phyloP scores from a whole-genome alignment of 257 asterid species.

The Echites panduratus region DNA sequence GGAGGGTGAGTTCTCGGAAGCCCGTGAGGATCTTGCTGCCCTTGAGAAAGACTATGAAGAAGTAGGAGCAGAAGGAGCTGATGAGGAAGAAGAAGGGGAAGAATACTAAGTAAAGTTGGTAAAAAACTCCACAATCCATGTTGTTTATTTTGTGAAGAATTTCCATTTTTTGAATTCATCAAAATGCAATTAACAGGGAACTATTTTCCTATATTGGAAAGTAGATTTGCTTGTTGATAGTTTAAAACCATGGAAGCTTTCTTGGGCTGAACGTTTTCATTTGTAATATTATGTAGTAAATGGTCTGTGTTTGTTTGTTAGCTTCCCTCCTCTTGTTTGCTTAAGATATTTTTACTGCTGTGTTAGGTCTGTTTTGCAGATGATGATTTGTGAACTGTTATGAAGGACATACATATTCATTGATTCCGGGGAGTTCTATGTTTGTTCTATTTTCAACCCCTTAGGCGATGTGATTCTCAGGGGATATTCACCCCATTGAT shows the following conservation, averaged over 20 bases:
- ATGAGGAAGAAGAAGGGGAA: constrained; percentile 17
- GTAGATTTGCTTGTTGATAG: not conserved
- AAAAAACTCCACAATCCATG: not conserved
- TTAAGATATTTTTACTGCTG: not conserved
- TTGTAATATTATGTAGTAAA: not conserved
- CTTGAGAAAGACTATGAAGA: constrained; percentile 22
- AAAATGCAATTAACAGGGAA: not conserved
- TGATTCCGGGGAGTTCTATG: too few species aligned
- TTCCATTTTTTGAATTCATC: not conserved
- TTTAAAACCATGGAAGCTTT: not conserved
- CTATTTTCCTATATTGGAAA: not conserved
- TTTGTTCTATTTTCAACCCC: too few species aligned
- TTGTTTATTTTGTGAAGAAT: not conserved
- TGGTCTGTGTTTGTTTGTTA: not conserved
- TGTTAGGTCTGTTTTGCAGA: too few species aligned
- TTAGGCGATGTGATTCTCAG: too few species aligned
- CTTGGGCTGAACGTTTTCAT: not conserved
- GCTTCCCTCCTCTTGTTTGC: not conserved
- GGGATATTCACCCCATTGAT: too few species aligned
- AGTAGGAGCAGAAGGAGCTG: constrained; percentile 16
- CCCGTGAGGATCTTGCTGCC: constrained; percentile 18
- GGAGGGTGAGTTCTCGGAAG: constrained; percentile 21
- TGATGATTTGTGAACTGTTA: not conserved
- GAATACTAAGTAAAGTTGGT: constrained; percentile 6
- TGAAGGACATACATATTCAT: not conserved